Percentiles rank a stretch among this genome's conserved stretches.
phyloP scores from a whole-genome alignment of 768 basidiomycete species.

The Crassisporium funariophilum region DNA sequence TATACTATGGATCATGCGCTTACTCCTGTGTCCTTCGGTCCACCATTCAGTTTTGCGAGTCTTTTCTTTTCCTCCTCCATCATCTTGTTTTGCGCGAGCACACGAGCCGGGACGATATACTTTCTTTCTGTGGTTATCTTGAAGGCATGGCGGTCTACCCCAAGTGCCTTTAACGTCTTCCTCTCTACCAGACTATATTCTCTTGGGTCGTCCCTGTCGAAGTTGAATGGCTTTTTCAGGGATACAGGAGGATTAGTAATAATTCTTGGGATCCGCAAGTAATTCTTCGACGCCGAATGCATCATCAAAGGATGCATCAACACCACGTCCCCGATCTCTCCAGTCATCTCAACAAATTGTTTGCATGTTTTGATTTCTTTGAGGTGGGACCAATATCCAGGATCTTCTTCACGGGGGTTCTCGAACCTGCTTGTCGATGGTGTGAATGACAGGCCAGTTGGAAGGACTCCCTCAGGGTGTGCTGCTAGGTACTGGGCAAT shows the following conservation, averaged over 20 bases:
- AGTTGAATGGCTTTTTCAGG: conserved; percentile 56
- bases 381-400: conserved; percentile 47
- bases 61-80: conserved; percentile 49
- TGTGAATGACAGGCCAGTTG: conserved; percentile 46
- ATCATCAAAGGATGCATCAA: conserved; percentile 67
- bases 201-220: conserved; percentile 42
- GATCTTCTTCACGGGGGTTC: conserved; percentile 39
- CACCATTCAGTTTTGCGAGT: conserved; percentile 24
- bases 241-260: conserved; percentile 69
- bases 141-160: conserved; percentile 48
- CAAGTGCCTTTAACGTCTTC: conserved; percentile 58
- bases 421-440: conserved; percentile 42
- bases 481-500: conserved; percentile 52
- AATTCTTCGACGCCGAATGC: conserved; percentile 64
- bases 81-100: conserved; percentile 48
- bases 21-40: background rate
- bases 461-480: conserved; percentile 55
- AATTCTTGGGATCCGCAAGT: conserved; percentile 54
- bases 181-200: conserved; percentile 61
- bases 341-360: conserved; percentile 57
- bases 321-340: conserved; percentile 63
- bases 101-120: conserved; percentile 47
- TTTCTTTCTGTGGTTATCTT: conserved; percentile 48
- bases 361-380: conserved; percentile 42
- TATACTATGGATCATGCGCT: background rate